Base-by-base conservation (phyloP, 257 asterid species). In the Rubia yunnanensis region DNA sequence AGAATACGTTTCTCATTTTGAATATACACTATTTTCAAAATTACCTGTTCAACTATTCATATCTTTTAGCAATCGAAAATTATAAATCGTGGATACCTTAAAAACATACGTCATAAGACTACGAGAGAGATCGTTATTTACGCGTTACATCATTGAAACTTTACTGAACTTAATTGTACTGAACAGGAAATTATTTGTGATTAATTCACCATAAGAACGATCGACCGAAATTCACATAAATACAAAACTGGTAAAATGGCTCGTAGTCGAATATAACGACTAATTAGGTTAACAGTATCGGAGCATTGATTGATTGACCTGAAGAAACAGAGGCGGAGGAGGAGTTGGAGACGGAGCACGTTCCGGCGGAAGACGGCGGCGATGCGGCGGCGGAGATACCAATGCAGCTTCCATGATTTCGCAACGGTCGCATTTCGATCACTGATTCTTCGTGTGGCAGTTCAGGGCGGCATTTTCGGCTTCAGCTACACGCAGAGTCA, bases 341-440 rank as follows among this genome's bases (percentile, higher is more conserved):
- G 55, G 72, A 38, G 61, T 50, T 52, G 36, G 64, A 57, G 32
- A 41, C 49, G 8, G 70, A 69, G 71, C 74, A 74, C 6, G 64
- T 0, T 69, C 52, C 52, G n/a, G 70, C 57, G 1, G 59, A 53
- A 8, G 39, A 30, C 39, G 63, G 34, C 8, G 63, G 18, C 32
- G 63, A 57, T 57, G 61, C 36, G 61, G 35, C 61, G 49, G 66
- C 18, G 52, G 71, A 74, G 34, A 74, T 35, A 65, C 75, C 62
- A 22, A 70, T 52, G 67, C 75, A 74, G 57, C 75, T 70, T 41
- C 79, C 72, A 9, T 70, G 79, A 34, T 61, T 64, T 49, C 65
- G 50, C 26, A 36, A 30, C 52, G 46, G 54, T 26, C 74, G 65
- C 71, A 69, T 74, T 14, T 18, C 28, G 59, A 53, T 53, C 59